A percentile compares a stretch with the other conserved stretches of the same genome.
These are phyloP conservation scores for Didymella keratinophila DNA, from an alignment of 2,329 filamentous ascomycete genomes.

Conservation along the genomic window DNA sequence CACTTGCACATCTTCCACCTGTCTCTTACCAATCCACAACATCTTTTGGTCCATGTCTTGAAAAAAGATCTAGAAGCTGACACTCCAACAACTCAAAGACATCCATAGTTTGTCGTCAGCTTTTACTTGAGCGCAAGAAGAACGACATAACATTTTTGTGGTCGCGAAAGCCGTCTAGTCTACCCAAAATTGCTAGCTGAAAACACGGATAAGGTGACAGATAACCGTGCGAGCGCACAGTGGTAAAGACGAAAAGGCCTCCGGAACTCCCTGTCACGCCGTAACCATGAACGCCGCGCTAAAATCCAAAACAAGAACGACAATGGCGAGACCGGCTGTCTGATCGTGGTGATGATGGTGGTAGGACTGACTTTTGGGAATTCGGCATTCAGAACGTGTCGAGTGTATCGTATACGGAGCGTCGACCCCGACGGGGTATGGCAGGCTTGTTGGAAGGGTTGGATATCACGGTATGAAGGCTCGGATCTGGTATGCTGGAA, in stretches of 20 bases:
- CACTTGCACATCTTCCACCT: no score
- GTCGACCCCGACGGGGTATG: neutral
- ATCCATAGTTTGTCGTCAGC: no score
- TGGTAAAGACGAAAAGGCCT: neutral
- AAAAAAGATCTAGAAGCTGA: no score
- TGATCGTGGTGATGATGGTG: neutral
- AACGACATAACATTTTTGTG: slow-evolving; percentile 1
- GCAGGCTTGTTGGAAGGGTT: neutral
- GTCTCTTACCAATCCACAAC: no score
- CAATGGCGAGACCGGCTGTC: neutral
- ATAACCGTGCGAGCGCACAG: neutral
- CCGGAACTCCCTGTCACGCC: slow-evolving; percentile 3
- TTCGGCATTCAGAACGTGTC: neutral
- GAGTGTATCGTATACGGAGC: neutral
- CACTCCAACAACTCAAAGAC: no score
- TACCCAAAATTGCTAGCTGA: neutral
- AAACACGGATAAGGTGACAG: neutral
- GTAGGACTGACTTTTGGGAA: neutral
- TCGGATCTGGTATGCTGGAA: neutral
- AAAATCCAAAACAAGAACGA: slow-evolving; percentile 4
- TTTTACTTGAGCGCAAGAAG: no score
- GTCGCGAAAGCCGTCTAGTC: neutral
- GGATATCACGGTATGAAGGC: neutral
- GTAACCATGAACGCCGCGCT: slow-evolving; percentile 20
- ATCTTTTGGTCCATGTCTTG: no score